phyloP scores from a whole-genome alignment of 176 grass and related monocot genomes.

The Aegilops umbellulata region DNA sequence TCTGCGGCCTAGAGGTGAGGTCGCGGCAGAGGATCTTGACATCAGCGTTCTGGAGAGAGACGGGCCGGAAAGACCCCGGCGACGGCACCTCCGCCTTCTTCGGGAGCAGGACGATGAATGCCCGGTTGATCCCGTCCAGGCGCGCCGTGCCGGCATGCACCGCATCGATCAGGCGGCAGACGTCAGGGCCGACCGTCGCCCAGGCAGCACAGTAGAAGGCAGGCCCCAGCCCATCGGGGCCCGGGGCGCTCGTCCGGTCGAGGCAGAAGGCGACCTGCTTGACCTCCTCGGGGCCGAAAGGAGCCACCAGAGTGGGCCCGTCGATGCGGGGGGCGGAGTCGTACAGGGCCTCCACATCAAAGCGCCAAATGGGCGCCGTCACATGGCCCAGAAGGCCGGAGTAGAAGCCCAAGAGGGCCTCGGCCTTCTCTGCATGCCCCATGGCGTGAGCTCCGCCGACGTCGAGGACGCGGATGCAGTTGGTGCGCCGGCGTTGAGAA shows the following conservation, averaged over 20 bases:
- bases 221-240: not conserved
- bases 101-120: too few species aligned
- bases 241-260: not conserved
- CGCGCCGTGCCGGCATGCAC: too few species aligned
- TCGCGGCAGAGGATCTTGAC: too few species aligned
- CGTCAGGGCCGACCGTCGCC: not conserved
- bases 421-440: not conserved
- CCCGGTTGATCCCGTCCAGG: too few species aligned
- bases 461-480: not conserved
- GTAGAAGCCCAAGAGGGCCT: not conserved
- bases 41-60: too few species aligned
- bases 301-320: not conserved
- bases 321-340: not conserved
- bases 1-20: too few species aligned
- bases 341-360: not conserved
- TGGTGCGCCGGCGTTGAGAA: not conserved
- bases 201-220: not conserved
- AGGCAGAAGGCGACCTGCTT: not conserved
- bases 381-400: not conserved
- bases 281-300: not conserved
- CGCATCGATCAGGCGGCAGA: too few species aligned
- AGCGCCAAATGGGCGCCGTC: not conserved
- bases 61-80: too few species aligned
- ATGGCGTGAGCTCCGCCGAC: not conserved
- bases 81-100: too few species aligned